phyloP scores from a whole-genome alignment of 2,329 filamentous ascomycete genomes.

The Trichoderma simmonsii region DNA sequence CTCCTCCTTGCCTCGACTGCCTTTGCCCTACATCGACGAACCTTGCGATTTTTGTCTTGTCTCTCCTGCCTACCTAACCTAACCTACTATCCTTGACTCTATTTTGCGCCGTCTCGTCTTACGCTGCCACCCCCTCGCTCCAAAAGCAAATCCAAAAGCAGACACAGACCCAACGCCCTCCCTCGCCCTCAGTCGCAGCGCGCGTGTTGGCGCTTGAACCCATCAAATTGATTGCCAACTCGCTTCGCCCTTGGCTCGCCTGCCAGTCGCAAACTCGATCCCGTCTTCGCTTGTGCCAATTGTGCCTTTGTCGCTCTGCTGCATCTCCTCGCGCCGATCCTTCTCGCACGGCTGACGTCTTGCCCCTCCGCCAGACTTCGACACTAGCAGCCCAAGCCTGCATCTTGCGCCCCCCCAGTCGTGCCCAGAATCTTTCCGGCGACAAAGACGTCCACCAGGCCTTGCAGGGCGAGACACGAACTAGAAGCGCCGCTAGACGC shows the following conservation, averaged over 20 bases:
- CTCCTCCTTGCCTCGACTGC: not conserved
- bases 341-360: conserved; percentile 18
- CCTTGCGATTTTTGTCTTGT: not conserved
- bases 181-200: not conserved
- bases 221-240: not conserved
- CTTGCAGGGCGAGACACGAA: conserved; percentile 15
- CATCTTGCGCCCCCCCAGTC: conserved; percentile 7
- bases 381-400: conserved; percentile 14
- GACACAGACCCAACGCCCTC: not conserved
- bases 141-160: not conserved
- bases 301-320: not conserved
- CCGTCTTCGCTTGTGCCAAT: not conserved
- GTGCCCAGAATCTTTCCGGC: conserved; percentile 17
- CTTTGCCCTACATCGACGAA: not conserved
- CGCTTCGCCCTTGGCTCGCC: not conserved
- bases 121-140: not conserved
- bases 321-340: conserved; percentile 15
- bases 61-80: not conserved
- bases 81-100: not conserved
- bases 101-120: not conserved
- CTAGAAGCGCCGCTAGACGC: conserved; percentile 17
- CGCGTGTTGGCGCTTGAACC: not conserved
- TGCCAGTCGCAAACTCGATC: not conserved
- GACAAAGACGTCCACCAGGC: not conserved
- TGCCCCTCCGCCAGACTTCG: conserved; percentile 10